Percentiles rank a stretch among this genome's conserved stretches.
phyloP scores from a whole-genome alignment of 768 basidiomycete species.

The Leccinum rimulosum region DNA sequence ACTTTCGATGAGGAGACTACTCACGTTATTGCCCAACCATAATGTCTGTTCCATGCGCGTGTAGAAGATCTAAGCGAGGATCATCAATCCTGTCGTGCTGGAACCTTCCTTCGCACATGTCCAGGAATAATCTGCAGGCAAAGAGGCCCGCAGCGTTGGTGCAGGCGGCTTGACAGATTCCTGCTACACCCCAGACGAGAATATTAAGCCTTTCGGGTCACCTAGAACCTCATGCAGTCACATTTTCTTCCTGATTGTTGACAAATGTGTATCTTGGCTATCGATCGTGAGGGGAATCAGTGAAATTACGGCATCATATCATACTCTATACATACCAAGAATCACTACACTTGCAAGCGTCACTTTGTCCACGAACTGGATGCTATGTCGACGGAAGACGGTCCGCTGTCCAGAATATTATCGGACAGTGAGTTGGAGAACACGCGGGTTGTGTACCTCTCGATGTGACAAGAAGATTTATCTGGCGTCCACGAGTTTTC shows the following conservation, averaged over 20 bases:
- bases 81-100: constrained; percentile 75
- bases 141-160: constrained; percentile 66
- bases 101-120: constrained; percentile 62
- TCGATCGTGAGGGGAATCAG: constrained; percentile 14
- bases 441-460: no score
- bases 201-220: constrained; percentile 46
- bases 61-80: constrained; percentile 78
- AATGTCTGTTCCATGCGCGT: constrained; percentile 67
- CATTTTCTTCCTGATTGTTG: constrained; percentile 58
- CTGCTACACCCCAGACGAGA: constrained; percentile 59
- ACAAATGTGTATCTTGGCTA: constrained; percentile 60
- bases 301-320: no score
- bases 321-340: constrained; percentile 57
- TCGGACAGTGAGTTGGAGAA: no score
- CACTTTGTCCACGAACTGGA: constrained; percentile 81
- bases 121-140: constrained; percentile 60
- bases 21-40: constrained; percentile 77
- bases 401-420: no score
- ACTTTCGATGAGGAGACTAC: constrained; percentile 21
- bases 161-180: constrained; percentile 67
- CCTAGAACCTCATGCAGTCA: not conserved
- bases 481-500: no score
- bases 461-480: no score
- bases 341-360: constrained; percentile 67
- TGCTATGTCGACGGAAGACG: no score